These are phyloP conservation scores for Aureobasidium subglaciale DNA, from an alignment of 2,329 filamentous ascomycete species.

Conservation along the genomic window DNA sequence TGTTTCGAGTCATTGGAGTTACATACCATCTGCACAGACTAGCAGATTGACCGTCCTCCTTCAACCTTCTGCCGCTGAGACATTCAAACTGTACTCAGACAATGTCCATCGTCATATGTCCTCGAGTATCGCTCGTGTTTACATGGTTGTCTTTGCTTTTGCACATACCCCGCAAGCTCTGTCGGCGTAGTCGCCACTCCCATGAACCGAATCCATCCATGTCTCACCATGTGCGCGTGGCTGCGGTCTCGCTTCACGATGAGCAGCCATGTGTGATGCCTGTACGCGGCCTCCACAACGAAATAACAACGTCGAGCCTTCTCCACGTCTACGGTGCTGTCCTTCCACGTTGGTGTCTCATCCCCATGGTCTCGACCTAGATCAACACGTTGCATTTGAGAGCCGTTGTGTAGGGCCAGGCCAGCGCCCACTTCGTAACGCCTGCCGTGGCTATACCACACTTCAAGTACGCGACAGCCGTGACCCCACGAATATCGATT, in stretches of 20 bases:
- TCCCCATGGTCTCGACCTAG: neutral
- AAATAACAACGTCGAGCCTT: slow-evolving; percentile 10
- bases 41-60: neutral
- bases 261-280: neutral
- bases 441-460: slow-evolving; percentile 5
- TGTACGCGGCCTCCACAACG: neutral
- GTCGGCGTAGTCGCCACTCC: neutral
- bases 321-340: neutral
- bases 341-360: slow-evolving; percentile 4
- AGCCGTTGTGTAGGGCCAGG: slow-evolving; percentile 4
- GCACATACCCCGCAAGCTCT: slow-evolving; percentile 5
- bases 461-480: neutral
- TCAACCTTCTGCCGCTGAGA: neutral
- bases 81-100: neutral
- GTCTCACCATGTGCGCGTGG: slow-evolving; percentile 12
- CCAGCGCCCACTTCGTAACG: neutral
- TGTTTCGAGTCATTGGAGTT: slow-evolving; percentile 1
- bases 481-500: slow-evolving; percentile 7
- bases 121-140: neutral
- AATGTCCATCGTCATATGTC: neutral
- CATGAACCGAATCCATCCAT: neutral
- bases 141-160: neutral
- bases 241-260: slow-evolving; percentile 1
- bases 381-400: neutral
- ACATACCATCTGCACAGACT: slow-evolving; percentile 3